Evolutionary conservation across 768 basidiomycete genomes (phyloP).

Genomic region (Tulasnella sp.): DNA sequence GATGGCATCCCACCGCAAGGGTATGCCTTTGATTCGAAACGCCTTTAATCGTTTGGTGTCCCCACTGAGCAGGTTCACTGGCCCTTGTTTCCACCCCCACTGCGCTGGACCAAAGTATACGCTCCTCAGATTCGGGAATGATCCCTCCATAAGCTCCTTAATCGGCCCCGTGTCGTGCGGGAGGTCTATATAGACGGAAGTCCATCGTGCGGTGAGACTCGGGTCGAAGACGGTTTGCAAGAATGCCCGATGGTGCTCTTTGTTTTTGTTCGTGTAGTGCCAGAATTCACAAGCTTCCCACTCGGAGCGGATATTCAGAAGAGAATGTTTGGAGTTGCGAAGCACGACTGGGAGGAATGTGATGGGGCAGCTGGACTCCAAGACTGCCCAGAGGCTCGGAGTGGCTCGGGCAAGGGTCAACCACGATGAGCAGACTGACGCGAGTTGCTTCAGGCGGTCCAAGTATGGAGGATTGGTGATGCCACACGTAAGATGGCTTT

Average conservation of each 20-base stretch:
- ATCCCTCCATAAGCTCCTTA: not conserved
- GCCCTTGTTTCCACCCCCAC: not conserved
- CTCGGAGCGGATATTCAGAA: not conserved
- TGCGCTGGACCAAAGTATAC: not conserved
- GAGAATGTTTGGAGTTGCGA: not conserved
- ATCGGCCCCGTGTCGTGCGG: not conserved
- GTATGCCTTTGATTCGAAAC: not conserved
- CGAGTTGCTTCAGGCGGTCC: not conserved
- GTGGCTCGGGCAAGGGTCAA: not conserved
- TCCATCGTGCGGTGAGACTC: not conserved
- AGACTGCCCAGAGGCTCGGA: conserved; percentile 1
- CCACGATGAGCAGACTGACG: not conserved
- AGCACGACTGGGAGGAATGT: not conserved
- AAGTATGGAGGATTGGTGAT: not conserved
- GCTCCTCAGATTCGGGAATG: not conserved
- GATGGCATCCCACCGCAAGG: not conserved
- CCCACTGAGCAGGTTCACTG: not conserved
- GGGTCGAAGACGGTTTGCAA: not conserved
- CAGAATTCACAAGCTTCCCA: not conserved
- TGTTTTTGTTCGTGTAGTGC: not conserved
- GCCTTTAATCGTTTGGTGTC: not conserved
- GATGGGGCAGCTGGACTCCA: not conserved
- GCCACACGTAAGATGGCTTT: not conserved
- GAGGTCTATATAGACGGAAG: not conserved
- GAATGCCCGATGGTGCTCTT: not conserved